These are phyloP conservation scores for Westerdykella sp. DNA, from an alignment of 2,329 filamentous ascomycete species.

Conservation along the genomic window DNA sequence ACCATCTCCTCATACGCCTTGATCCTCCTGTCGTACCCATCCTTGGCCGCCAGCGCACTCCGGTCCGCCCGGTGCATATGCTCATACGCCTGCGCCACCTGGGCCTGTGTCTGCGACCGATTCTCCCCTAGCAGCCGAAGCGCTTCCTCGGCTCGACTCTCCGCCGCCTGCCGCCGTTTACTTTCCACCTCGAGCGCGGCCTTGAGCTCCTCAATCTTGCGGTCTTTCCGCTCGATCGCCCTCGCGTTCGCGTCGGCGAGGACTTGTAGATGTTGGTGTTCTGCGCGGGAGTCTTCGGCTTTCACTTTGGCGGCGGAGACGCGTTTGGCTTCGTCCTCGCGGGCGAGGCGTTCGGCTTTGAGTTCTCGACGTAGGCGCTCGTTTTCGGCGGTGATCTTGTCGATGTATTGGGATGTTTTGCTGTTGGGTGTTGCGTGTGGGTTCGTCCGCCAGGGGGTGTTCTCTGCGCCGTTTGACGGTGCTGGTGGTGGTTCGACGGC, in stretches of 20 bases:
- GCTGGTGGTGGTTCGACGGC: conserved; percentile 24
- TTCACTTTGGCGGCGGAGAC: conserved; percentile 64
- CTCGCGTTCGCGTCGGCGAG: conserved; percentile 67
- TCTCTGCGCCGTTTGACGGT: conserved; percentile 16
- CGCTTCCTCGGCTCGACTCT: conserved; percentile 55
- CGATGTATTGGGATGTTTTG: conserved; percentile 51
- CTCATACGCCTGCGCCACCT: conserved; percentile 54
- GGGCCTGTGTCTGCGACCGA: conserved; percentile 52
- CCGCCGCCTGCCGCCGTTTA: conserved; percentile 54
- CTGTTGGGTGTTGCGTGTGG: conserved; percentile 23
- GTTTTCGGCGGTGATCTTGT: conserved; percentile 73
- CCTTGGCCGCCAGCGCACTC: conserved; percentile 62
- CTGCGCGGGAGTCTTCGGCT: conserved; percentile 60
- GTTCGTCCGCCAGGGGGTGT: conserved; percentile 23
- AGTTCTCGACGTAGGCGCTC: conserved; percentile 67
- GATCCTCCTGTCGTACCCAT: conserved; percentile 64
- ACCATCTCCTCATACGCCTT: conserved; percentile 37
- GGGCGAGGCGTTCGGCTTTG: conserved; percentile 39
- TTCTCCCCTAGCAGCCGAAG: conserved; percentile 59
- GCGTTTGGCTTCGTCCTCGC: conserved; percentile 65
- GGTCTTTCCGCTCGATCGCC: conserved; percentile 64
- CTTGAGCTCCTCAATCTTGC: conserved; percentile 65
- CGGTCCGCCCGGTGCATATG: conserved; percentile 49
- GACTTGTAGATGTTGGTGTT: conserved; percentile 64
- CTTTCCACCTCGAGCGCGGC: conserved; percentile 59